Base-by-base conservation (phyloP, 2,329 filamentous ascomycete species). In the Magnaporthiopsis poae region DNA sequence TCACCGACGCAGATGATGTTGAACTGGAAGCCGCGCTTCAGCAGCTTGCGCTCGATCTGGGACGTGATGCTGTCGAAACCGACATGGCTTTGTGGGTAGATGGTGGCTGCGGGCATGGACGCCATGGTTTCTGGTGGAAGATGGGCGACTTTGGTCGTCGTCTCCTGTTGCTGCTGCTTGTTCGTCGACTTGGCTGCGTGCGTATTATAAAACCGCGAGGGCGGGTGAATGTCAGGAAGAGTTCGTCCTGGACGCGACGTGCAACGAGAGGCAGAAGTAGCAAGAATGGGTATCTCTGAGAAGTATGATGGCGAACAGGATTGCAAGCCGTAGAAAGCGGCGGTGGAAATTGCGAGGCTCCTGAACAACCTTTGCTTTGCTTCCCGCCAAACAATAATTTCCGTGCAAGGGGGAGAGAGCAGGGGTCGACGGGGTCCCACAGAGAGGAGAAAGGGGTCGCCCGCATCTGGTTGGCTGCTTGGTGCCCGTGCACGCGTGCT, bases 1-100 rank as follows among this genome's bases (percentile, higher is more conserved):
- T 79, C 85, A 98, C 95, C 95, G 79, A 98, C 94, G 79, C 93
- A 97, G 80, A 98, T 98, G 76, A 72, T 68, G 67, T 99, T 99
- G 88, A 99, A 99, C 82, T 99, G 95, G 82, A 99, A 99, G 75
- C 95, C 95, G 82, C 95, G 92, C 87, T 99, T 99, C 83, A 99
- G 81, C 78, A 98, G 90, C 90, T 99, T 99, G 84, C 91, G 90
- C 89, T 99, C 95, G 75, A 99, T 99, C 85, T 99, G 95, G 73
- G 90, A 92, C 74, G 95, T 99, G 86, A 99, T 99, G 84, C 92
- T 97, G 85, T 99, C 95, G 84, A 99, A 99, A 87, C 95, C 95
- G 80, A 99, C 95, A 86, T 98, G 95, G 89, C 90, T 96, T 80
- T 95, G 89, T 76, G 95, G 95, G 81, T 91, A 95, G 78, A 90